Conservation (phyloP, 2,329 filamentous ascomycete genomes). For the Fusarium piperis region DNA sequence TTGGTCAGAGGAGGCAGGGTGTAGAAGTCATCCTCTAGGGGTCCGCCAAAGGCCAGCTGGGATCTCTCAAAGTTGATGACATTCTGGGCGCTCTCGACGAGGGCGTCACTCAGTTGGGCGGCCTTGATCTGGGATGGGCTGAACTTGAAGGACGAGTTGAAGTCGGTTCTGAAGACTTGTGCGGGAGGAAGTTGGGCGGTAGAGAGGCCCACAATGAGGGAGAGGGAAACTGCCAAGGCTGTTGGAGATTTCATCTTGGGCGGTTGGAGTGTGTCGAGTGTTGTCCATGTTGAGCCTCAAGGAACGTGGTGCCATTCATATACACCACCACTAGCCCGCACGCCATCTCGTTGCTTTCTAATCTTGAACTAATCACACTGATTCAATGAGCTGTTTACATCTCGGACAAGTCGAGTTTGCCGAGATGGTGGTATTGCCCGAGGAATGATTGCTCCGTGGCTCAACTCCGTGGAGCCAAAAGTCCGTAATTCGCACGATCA, state of each 20-base stretch:
- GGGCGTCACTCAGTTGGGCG: neutral
- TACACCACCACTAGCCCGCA: neutral
- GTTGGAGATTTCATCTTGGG: neutral
- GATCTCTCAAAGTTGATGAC: conserved; percentile 1
- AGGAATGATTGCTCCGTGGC: neutral
- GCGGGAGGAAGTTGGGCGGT: neutral
- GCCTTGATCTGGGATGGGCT: neutral
- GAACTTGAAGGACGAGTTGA: neutral
- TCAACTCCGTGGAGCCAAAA: neutral
- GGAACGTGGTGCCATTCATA: neutral
- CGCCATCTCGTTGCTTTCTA: neutral
- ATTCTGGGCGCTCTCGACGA: neutral
- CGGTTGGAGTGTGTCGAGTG: neutral
- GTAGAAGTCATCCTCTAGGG: conserved; percentile 53
- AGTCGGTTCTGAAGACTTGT: neutral
- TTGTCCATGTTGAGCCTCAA: neutral
- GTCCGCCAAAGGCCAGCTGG: neutral
- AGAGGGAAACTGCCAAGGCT: neutral
- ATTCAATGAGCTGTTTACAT: neutral
- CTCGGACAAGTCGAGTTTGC: neutral
- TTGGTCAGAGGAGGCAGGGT: conserved; percentile 36
- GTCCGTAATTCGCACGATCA: neutral
- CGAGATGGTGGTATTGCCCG: neutral
- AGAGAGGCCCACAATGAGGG: neutral
- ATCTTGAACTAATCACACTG: neutral